Base-by-base conservation (phyloP, 768 basidiomycete species). In the Megacollybia marginata region DNA sequence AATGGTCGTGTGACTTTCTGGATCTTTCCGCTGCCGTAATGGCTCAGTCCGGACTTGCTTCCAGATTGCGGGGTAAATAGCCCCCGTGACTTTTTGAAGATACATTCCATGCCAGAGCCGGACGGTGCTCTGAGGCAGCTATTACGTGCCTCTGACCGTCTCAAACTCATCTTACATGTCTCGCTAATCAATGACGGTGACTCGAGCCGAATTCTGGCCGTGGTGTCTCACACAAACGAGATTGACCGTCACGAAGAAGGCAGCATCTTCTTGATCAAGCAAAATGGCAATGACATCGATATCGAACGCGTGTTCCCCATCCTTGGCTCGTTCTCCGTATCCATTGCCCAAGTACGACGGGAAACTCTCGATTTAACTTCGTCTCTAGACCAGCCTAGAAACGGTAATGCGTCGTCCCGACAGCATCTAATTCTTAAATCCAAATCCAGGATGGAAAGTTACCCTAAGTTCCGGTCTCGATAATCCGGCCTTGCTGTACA, bases 241-340 rank as follows among this genome's bases (percentile, higher is more conserved):
- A 63, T 63, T 56, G 64, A 65, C 46, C 62, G 66, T 16, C 64
- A 63, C n/a, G 80, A 82, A 53, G 71, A 81, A 58, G 82, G 76
- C 53, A 49, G 46, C 35, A 42, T 44, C 28, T 48, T 52, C 40
- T 40, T 56, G 34, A 48, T 38, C 49, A 42, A 51, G 44, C 46
- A 52, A 38, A 44, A 57, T 12, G 46, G 57, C 28, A 64, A 66
- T 16, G 68, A 66, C 20, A 65, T 77, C 34, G 64, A 73, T 16
- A 65, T 80, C 9, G 68, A 79, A 50, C 72, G 70, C 46, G 68
- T 76, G 2, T 72, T 78, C n/a, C 82, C 83, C 3, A 75, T 88
- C 32, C 72, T 75, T 47, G 72, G 70, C 9, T 63, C 69, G 33
- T 79, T 85, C 56, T 65, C 71, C 5, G 70, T 86, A 35, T 61